Evolutionary conservation across 257 asterid genomes (phyloP).

Genomic region (Capsicum baccatum): DNA sequence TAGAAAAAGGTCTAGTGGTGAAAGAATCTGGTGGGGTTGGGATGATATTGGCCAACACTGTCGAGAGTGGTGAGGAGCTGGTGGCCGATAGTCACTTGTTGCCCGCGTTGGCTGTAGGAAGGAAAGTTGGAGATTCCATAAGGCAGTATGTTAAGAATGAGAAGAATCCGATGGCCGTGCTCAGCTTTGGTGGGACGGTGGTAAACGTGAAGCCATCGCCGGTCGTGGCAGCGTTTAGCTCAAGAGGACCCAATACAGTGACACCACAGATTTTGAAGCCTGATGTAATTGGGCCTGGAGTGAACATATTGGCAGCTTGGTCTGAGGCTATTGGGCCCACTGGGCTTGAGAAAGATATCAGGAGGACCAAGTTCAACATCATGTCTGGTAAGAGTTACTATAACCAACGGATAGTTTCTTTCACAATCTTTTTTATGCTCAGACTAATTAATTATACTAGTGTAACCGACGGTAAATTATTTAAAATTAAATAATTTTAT

Average conservation of each 20-base stretch:
- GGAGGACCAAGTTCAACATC: slow-evolving; percentile 51
- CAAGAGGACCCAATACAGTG: slow-evolving; percentile 55
- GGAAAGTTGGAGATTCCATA: slow-evolving; percentile 39
- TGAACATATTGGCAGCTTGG: slow-evolving; percentile 57
- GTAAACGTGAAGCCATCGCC: slow-evolving; percentile 61
- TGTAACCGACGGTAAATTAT: too few relatives aligned
- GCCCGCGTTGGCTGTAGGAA: slow-evolving; percentile 59
- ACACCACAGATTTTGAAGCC: slow-evolving; percentile 59
- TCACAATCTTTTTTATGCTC: not conserved
- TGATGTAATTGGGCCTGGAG: slow-evolving; percentile 61
- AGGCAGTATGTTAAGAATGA: slow-evolving; percentile 39
- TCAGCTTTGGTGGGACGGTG: slow-evolving; percentile 55
- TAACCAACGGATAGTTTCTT: slow-evolving; percentile 31
- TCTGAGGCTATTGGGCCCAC: slow-evolving; percentile 56
- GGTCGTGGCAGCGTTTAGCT: slow-evolving; percentile 59
- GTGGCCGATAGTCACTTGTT: slow-evolving; percentile 56
- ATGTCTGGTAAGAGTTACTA: slow-evolving; percentile 47
- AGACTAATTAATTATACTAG: too few relatives aligned
- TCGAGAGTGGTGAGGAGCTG: slow-evolving; percentile 51
- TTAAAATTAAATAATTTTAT: too few relatives aligned
- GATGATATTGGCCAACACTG: slow-evolving; percentile 57
- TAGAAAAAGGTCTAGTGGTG: slow-evolving; percentile 54
- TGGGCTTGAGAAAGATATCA: slow-evolving; percentile 46
- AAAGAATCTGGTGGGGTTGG: slow-evolving; percentile 57
- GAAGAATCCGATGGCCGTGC: slow-evolving; percentile 48